These are phyloP conservation scores for Penicillium sp. DNA, from an alignment of 2,329 filamentous ascomycete genomes.

Conservation along the genomic window DNA sequence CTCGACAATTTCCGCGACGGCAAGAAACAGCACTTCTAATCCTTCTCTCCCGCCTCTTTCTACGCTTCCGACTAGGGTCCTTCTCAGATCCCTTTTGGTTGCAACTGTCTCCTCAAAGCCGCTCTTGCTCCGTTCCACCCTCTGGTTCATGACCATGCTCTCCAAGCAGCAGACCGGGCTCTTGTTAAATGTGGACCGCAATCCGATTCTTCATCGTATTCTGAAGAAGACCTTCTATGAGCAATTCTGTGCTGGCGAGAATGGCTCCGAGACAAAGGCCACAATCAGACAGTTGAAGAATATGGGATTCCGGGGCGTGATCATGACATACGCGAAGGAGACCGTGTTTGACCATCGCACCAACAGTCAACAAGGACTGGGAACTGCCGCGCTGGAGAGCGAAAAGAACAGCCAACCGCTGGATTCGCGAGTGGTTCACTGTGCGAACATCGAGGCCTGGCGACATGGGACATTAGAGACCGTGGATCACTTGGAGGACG, in stretches of 20 bases:
- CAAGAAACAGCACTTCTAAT: slow-evolving; percentile 7
- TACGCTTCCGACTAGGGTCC: slow-evolving; percentile 33
- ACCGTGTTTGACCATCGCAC: slow-evolving; percentile 58
- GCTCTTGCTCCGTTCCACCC: slow-evolving; percentile 65
- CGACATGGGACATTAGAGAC: slow-evolving; percentile 70
- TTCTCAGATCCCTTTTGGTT: slow-evolving; percentile 46
- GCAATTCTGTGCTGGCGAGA: slow-evolving; percentile 87
- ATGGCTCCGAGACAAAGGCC: slow-evolving; percentile 60
- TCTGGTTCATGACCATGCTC: slow-evolving; percentile 65
- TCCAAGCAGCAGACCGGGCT: slow-evolving; percentile 52
- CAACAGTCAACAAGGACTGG: slow-evolving; percentile 21
- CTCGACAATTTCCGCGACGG: slow-evolving; percentile 18
- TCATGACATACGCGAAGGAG: slow-evolving; percentile 79
- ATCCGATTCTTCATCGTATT: slow-evolving; percentile 66
- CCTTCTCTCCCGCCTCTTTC: slow-evolving; percentile 22
- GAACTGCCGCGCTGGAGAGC: slow-evolving; percentile 15
- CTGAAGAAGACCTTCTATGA: slow-evolving; percentile 69
- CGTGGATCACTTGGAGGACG: slow-evolving; percentile 48
- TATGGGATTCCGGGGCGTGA: slow-evolving; percentile 78
- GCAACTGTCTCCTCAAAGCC: slow-evolving; percentile 50
- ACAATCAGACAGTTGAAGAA: slow-evolving; percentile 65
- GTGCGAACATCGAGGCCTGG: slow-evolving; percentile 56
- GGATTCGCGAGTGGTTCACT: slow-evolving; percentile 13
- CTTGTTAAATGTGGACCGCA: slow-evolving; percentile 69
- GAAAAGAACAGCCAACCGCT: slow-evolving; percentile 8